phyloP scores from a whole-genome alignment of 352 stramenopile genomes.

The Albugo laibachii region DNA sequence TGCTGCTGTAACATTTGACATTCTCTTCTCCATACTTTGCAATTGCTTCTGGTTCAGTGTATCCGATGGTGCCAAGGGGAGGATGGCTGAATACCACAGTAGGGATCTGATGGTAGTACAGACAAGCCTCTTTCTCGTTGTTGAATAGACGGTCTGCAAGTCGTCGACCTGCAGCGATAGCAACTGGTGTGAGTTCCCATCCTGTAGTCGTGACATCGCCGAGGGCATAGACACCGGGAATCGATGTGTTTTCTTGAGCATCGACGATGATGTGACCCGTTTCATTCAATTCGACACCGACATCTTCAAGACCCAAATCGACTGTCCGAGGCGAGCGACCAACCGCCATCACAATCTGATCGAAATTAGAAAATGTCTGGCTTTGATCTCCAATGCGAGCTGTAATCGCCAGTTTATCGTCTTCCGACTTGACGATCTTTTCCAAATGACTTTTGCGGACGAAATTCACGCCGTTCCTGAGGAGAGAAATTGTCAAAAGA shows the following conservation, averaged over 20 bases:
- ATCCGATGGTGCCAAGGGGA: conserved; percentile 87
- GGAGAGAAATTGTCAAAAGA: background rate
- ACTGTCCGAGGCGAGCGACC: conserved; percentile 81
- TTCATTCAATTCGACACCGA: conserved; percentile 62
- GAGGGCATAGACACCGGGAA: conserved; percentile 77
- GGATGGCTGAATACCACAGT: conserved; percentile 96
- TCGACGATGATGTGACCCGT: conserved; percentile 78
- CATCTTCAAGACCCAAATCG: conserved; percentile 53
- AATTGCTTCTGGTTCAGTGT: conserved; percentile 85
- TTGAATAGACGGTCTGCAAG: conserved; percentile 85
- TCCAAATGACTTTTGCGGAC: conserved; percentile 27
- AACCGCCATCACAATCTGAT: conserved; percentile 42
- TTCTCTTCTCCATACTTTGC: conserved; percentile 85
- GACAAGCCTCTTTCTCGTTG: conserved; percentile 39
- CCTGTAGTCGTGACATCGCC: conserved; percentile 81
- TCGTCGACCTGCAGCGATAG: conserved; percentile 71
- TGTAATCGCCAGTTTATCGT: conserved; percentile 64
- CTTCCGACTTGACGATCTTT: conserved; percentile 65
- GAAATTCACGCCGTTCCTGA: conserved; percentile 26
- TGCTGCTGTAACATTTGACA: conserved; percentile 90
- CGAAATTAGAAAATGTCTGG: conserved; percentile 23
- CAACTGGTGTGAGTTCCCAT: conserved; percentile 78
- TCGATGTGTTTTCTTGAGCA: conserved; percentile 80
- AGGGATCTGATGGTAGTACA: conserved; percentile 88
- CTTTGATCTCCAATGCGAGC: conserved; percentile 35